Conservation (phyloP, 2,329 filamentous ascomycete species). For the Fusarium sp. region DNA sequence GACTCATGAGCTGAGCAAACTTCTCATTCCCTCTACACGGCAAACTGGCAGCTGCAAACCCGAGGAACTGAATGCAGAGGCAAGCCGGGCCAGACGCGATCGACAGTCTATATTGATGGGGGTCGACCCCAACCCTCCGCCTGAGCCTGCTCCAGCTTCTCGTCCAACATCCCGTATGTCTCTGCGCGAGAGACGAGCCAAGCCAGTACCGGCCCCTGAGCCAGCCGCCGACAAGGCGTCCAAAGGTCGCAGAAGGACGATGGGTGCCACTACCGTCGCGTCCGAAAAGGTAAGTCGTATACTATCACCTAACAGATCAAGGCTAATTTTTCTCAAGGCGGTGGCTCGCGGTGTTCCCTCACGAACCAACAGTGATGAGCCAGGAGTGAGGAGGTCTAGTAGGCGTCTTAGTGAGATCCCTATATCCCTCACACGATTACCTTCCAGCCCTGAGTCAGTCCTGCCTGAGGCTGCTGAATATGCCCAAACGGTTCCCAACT, state of each 20-base stretch:
- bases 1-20: constrained; percentile 82
- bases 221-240: constrained; percentile 45
- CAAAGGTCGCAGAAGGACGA: constrained; percentile 70
- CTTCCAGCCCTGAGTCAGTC: constrained; percentile 16
- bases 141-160: constrained; percentile 46
- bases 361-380: constrained; percentile 42
- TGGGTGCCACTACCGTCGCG: constrained; percentile 56
- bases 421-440: constrained; percentile 45
- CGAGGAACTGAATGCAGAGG: constrained; percentile 81
- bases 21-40: constrained; percentile 81
- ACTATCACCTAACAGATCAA: not conserved
- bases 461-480: constrained; percentile 40
- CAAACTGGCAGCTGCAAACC: constrained; percentile 80
- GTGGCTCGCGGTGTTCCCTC: constrained; percentile 50
- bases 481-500: constrained; percentile 50
- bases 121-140: constrained; percentile 43
- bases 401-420: constrained; percentile 65
- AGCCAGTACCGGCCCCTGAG: constrained; percentile 65
- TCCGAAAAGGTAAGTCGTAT: constrained; percentile 47
- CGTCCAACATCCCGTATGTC: constrained; percentile 73
- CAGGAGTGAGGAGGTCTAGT: constrained; percentile 50
- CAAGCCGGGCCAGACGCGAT: constrained; percentile 71
- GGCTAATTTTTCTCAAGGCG: constrained; percentile 46
- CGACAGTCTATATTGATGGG: constrained; percentile 65
- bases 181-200: constrained; percentile 76